Evolutionary conservation across 1,284 basidiomycete genomes (phyloP).

Genomic region (Hymenochaete sp.): DNA sequence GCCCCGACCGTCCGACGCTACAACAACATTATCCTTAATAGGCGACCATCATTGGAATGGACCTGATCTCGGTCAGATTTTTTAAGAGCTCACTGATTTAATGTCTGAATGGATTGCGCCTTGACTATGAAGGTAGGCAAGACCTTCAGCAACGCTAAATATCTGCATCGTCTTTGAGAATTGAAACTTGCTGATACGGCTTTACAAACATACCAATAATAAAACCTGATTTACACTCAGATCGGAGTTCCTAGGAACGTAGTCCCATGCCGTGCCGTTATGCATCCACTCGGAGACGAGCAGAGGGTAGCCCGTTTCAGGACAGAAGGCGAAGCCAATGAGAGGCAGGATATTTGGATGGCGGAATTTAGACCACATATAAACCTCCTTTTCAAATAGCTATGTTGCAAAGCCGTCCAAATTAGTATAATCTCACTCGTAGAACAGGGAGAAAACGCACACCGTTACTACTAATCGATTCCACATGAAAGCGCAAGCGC

Average conservation of each 20-base stretch:
- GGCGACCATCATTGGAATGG: not conserved
- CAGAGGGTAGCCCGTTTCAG: not conserved
- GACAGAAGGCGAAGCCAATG: slow-evolving; percentile 6
- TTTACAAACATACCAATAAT: not conserved
- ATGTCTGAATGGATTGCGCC: slow-evolving; percentile 13
- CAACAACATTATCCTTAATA: slow-evolving; percentile 9
- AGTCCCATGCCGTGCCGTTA: slow-evolving; percentile 4
- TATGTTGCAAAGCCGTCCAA: not conserved
- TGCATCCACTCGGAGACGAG: slow-evolving; percentile 13
- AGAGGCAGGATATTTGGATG: slow-evolving; percentile 11
- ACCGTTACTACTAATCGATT: not conserved
- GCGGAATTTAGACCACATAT: slow-evolving; percentile 12
- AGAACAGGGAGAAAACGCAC: not conserved
- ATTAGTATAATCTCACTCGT: not conserved
- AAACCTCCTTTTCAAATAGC: slow-evolving; percentile 12
- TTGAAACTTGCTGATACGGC: not conserved
- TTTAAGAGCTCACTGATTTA: slow-evolving; percentile 9
- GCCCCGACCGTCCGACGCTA: not conserved
- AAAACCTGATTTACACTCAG: slow-evolving; percentile 4
- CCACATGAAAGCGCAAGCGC: slow-evolving; percentile 7
- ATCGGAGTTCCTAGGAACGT: not conserved
- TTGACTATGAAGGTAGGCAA: slow-evolving; percentile 11
- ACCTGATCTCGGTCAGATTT: not conserved
- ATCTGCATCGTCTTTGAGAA: not conserved
- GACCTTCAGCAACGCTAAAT: slow-evolving; percentile 7